phyloP scores from a whole-genome alignment of 1,284 basidiomycete genomes.

The Retiboletus flavoniger region DNA sequence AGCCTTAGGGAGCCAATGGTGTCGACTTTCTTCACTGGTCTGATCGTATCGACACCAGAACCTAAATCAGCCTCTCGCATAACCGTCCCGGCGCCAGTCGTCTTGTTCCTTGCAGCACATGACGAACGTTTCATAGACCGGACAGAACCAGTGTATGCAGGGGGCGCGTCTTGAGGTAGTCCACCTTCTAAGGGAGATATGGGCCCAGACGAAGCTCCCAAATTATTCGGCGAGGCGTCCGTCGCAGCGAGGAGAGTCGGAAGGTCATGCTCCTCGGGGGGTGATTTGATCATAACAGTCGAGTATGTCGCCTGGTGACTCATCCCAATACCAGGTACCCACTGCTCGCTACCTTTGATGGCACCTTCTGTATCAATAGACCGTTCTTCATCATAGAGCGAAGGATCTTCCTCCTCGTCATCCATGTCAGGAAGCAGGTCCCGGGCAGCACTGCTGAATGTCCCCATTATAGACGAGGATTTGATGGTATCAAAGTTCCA shows the following conservation, averaged over 20 bases:
- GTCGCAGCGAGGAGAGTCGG: conserved; percentile 39
- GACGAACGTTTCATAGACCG: conserved; percentile 62
- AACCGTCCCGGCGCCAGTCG: conserved; percentile 68
- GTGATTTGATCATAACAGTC: conserved; percentile 63
- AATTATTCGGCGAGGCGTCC: conserved; percentile 39
- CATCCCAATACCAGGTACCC: conserved; percentile 44
- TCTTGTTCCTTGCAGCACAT: conserved; percentile 68
- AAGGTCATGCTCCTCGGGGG: conserved; percentile 41
- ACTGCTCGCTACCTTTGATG: conserved; percentile 61
- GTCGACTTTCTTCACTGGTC: conserved; percentile 91
- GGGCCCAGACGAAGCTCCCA: conserved; percentile 34
- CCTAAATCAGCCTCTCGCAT: conserved; percentile 81
- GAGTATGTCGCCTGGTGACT: conserved; percentile 61
- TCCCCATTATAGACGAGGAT: conserved; percentile 70
- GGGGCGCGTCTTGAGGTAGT: conserved; percentile 52
- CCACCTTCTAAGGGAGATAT: conserved; percentile 34
- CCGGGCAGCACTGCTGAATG: conserved; percentile 64
- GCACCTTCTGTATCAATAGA: conserved; percentile 59
- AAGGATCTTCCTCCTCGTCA: conserved; percentile 47
- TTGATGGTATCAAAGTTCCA: conserved; percentile 96
- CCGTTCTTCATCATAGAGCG: conserved; percentile 43
- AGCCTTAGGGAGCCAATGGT: conserved; percentile 72
- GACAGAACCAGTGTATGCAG: conserved; percentile 59
- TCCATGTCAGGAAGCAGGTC: conserved; percentile 63
- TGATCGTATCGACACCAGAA: conserved; percentile 82